Evolutionary conservation across 2,329 filamentous ascomycete species (phyloP).

Genomic region (Thielaviopsis populi): DNA sequence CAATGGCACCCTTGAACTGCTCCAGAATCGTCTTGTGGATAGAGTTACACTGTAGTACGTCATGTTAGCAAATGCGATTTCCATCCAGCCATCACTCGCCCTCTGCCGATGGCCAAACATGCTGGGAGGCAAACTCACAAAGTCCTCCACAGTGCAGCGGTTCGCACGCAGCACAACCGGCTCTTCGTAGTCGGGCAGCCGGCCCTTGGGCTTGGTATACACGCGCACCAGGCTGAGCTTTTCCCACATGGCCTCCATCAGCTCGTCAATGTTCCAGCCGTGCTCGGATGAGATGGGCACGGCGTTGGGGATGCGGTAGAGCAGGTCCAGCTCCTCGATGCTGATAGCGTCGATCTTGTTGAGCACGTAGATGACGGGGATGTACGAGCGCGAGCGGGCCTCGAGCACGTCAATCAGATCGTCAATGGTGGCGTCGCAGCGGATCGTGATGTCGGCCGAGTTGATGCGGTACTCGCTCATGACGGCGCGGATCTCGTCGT

Average conservation of each 20-base stretch:
- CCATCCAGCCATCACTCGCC: not conserved
- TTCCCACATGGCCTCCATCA: conserved; percentile 97
- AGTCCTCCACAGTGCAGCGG: conserved; percentile 87
- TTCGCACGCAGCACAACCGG: conserved; percentile 77
- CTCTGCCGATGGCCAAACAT: no score
- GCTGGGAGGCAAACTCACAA: conserved; percentile 48
- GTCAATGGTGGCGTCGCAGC: conserved; percentile 93
- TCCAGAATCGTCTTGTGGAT: conserved; percentile 95
- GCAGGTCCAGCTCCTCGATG: conserved; percentile 88
- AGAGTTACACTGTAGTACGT: conserved; percentile 61
- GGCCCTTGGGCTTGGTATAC: conserved; percentile 97
- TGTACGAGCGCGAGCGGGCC: conserved; percentile 87
- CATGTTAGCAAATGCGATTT: not conserved
- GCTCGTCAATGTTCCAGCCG: conserved; percentile 94
- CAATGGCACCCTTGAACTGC: conserved; percentile 86
- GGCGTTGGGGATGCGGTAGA: conserved; percentile 93
- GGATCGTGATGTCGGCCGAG: conserved; percentile 92
- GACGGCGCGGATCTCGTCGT: conserved; percentile 94
- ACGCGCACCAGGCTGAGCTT: conserved; percentile 82
- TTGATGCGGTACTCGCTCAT: conserved; percentile 95
- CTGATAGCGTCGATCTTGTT: conserved; percentile 99
- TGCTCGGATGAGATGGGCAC: conserved; percentile 95
- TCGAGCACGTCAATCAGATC: conserved; percentile 93
- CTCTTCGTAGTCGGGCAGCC: conserved; percentile 76
- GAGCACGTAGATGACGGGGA: conserved; percentile 95